Base-by-base conservation (phyloP, 306 rosid species). In the Argentina anserina region DNA sequence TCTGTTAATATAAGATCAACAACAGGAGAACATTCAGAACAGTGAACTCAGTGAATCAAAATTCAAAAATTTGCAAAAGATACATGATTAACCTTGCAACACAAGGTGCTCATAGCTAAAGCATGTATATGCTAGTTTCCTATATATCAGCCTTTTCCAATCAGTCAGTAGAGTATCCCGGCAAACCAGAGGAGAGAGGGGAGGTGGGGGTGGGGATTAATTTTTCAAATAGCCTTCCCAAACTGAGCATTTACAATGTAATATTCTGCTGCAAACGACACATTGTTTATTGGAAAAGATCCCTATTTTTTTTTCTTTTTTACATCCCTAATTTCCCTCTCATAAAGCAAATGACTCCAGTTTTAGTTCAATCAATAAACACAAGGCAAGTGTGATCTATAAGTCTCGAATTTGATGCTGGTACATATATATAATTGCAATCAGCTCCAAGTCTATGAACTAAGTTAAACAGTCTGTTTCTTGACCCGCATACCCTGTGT, bases 1-100 rank as follows among this genome's bases (percentile, higher is more conserved):
- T 94, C 97, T 91, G 81, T 73, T 7, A 59, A 60, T 37, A 78
- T 65, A 18, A 64, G 6, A 78, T 29, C 17, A 74, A 72, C 26
- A 66, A 15, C 71, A 31, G 18, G 67, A 21, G 21, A 50, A 73
- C 6, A 58, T 9, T 41, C 45, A 56, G 28, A 37, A 34, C 34
- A 65, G 55, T 28, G 12, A 21, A 7, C 25, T 40, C 40, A 31
- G 21, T 46, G n/a, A 17, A 49, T 21, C 29, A 33, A 29, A 69
- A 14, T n/a, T 34, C 36, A 50, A 15, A 70, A 7, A 0, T 36
- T 21, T 52, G 49, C 18, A 69, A 15, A 17, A 64, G 31, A 67
- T 34, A 3, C 25, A 65, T 0, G 4, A 8, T 15, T 33, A 11
- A 7, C 0, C 7, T 61, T 0, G 6, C 41, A 61, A 33, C 18